Base-by-base conservation (phyloP, 169 alveolate genomes). In the Plasmodium gonderi region DNA sequence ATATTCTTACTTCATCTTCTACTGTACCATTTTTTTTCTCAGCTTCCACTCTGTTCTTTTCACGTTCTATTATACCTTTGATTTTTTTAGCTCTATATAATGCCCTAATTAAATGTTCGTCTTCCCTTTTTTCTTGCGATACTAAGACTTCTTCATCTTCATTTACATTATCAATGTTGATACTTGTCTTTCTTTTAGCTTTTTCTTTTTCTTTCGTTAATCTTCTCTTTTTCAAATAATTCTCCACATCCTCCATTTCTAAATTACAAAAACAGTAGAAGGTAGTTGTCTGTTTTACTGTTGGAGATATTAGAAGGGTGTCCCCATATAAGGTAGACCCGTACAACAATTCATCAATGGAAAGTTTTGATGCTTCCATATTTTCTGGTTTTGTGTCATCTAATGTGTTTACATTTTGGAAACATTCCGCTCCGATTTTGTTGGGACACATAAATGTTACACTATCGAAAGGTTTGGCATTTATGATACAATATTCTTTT, bases 181-280 rank as follows among this genome's bases (percentile, higher is more conserved):
- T 49, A 45, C 14, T 20, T 2, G 47, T 3, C 11, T 42, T 40
- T 9, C 14, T 14, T 80, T 80, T 9, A 14, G 36, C 31, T 0
- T 64, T 20, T 64, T 40, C 47, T 38, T 65, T 65, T 68, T 65
- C 49, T 8, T 64, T 42, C 11, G 44, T 17, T 9, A 36, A 17
- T 60, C 31, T 80, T 60, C 6, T 60, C 60, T 44, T 12, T 47
- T 65, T 36, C 42, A 80, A 49, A 1, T 3, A 65, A 17, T 80
- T 49, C 12, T 83, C n/a, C 60, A 33, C 0, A 33, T 14, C 14
- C 17, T 40, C 47, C 33, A 49, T 69, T 33, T 83, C 38, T 51
- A 83, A 45, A 42, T 51, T 44, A 72, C 92, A 83, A 60, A 83
- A 83, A 51, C 92, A 83, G 65, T 72, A 69, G 76, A 83, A 83